Base-by-base conservation (phyloP, 2,329 filamentous ascomycete genomes). In the Botrytis squamosa region DNA sequence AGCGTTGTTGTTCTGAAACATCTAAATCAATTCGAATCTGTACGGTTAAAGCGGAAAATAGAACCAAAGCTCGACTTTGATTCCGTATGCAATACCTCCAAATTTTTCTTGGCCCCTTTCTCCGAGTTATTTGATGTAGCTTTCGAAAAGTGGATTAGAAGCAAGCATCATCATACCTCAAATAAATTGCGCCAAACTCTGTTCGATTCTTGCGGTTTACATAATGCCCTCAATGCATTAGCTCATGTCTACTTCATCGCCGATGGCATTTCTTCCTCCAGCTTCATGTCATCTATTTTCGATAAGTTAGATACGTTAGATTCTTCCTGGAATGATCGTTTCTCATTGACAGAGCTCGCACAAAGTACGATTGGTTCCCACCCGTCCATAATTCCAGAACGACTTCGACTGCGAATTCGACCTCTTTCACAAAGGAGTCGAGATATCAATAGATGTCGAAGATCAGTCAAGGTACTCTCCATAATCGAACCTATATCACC, bases 1-100 rank as follows among this genome's bases (percentile, higher is more conserved):
- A 97, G 92, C 78, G 91, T 96, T 72, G 89, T 96, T 1, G 92
- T 98, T 63, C 84, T 98, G n/a, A 91, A 91, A 75, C 88, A 91
- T 66, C 85, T 97, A 18, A 89, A 90, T 59, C 85, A 87, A 72
- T 85, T 87, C 74, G 81, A 84, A 67, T 78, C 82, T 67, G 66
- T 79, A 78, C 78, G 75, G 73, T 81, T 75, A 70, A 79, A 71
- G 79, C 80, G 72, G 73, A 82, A 75, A 60, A 74, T 76, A 70
- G 87, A 86, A 75, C 86, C 83, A 49, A 82, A 77, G 22, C 81
- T 93, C n/a, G 85, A 88, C 57, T 90, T 90, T 74, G 84, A 87
- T 1, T 82, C 84, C 1, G 86, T 92, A 8, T 90, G 88, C 78
- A 84, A 86, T 8, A 77, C 80, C 20, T 81, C 81, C 0, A 78